Conservation (phyloP, 179 eudicot species). For the Pouteria campechiana region DNA sequence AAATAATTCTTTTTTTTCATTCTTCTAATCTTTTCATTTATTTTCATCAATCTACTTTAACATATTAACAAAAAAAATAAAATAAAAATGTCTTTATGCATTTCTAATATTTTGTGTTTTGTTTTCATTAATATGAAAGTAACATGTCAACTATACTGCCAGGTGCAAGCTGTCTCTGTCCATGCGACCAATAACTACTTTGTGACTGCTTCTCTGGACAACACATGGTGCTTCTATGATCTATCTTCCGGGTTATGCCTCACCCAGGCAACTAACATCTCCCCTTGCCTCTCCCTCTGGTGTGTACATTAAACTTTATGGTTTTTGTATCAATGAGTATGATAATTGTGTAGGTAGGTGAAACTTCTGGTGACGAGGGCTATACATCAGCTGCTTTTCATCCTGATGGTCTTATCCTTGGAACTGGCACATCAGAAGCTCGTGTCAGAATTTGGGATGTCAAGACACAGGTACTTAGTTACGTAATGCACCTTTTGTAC, state of each 20-base stretch:
- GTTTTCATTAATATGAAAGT: neutral
- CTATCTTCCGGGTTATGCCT: conserved; percentile 72
- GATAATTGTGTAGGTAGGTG: conserved; percentile 45
- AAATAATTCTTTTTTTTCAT: no score
- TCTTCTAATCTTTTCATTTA: no score
- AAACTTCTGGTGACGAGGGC: conserved; percentile 53
- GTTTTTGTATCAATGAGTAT: neutral
- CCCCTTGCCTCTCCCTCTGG: neutral
- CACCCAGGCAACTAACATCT: conserved; percentile 88
- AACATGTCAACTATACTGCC: conserved; percentile 5
- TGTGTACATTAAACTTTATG: neutral
- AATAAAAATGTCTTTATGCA: no score
- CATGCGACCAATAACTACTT: conserved; percentile 87
- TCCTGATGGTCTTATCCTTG: conserved; percentile 97
- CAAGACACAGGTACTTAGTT: conserved; percentile 66
- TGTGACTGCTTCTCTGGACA: conserved; percentile 89
- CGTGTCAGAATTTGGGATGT: conserved; percentile 95
- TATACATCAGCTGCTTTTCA: conserved; percentile 97
- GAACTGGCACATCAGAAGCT: conserved; percentile 85
- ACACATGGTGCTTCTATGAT: conserved; percentile 93
- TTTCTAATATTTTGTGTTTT: no score
- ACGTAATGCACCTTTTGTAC: neutral
- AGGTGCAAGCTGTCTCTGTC: conserved; percentile 94
- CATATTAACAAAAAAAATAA: no score
- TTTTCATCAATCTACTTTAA: no score